Base-by-base conservation (phyloP, 2,329 filamentous ascomycete species). In the Albophoma yamanashiensis region DNA sequence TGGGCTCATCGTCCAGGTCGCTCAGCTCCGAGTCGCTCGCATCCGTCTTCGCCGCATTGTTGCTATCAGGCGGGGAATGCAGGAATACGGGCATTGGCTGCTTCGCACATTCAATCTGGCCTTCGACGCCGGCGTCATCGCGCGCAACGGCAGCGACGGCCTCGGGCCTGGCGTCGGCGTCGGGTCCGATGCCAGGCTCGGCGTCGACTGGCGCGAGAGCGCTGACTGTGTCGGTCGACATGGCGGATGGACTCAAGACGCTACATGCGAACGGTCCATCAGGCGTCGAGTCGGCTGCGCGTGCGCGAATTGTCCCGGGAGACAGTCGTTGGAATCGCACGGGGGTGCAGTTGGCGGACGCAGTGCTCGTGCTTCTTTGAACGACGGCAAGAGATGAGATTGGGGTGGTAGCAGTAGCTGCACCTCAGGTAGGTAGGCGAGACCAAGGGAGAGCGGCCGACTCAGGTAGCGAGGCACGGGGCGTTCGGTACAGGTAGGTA, bases 11-110 rank as follows among this genome's bases (percentile, higher is more conserved):
- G 63, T 87, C 85, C 58, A 87, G 77, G 59, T 88, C 85, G 74
- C 84, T 87, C 39, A 88, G 76, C 70, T 88, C 85, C 58, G 85
- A 88, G 67, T 87, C 83, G 70, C 81, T 84, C 57, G 74, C 78
- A 67, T 86, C 82, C 63, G 82, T 78, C 68, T 84, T 85, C 68
- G 78, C 74, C 59, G 80, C 78, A 70, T 81, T 81, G 73, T 86
- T 86, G 70, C 82, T 86, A 67, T 87, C 83, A 57, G 85, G 85
- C 50, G 84, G 84, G 64, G 84, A 87, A 69, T 86, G 80, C 60
- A 87, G 73, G 66, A 82, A 82, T 62, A 72, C 75, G 38, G 76
- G 73, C 63, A 65, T 62, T n/a, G 66, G 52, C 39, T 60, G 62
- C 47, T 79, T 76, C 57, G 74, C 69, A 64, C 70, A 71, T 61